These are phyloP conservation scores for Apiospora pterosperma DNA, from an alignment of 2,329 filamentous ascomycete species.

Conservation along the genomic window DNA sequence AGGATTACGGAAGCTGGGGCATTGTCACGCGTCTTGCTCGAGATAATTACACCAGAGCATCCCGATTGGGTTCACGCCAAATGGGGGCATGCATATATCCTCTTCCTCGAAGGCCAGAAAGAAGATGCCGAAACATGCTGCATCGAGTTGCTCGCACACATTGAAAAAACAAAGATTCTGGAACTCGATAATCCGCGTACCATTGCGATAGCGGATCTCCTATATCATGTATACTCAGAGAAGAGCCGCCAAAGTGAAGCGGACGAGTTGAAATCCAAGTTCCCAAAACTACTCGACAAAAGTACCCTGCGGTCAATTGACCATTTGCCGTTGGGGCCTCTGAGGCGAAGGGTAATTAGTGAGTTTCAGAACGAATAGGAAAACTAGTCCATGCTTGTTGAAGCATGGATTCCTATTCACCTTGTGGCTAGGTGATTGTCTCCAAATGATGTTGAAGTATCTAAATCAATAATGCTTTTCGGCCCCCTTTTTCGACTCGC, in stretches of 20 bases:
- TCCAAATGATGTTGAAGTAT: not conserved
- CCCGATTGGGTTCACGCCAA: constrained; percentile 14
- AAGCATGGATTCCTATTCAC: not conserved
- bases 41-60: constrained; percentile 8
- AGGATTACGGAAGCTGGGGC: not conserved
- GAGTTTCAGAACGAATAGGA: not conserved
- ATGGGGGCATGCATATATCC: constrained; percentile 14
- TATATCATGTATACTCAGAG: not conserved
- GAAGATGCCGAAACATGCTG: not conserved
- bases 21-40: not conserved
- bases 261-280: not conserved
- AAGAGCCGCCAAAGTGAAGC: not conserved
- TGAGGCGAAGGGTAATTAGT: not conserved
- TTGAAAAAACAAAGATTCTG: not conserved
- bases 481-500: not conserved
- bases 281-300: not conserved
- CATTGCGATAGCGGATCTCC: not conserved
- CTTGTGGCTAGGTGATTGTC: not conserved
- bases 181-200: not conserved
- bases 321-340: not conserved
- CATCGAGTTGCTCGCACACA: not conserved
- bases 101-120: constrained; percentile 5
- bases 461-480: not conserved
- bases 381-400: not conserved
- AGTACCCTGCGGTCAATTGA: not conserved